These are phyloP conservation scores for Epichloe aotearoae DNA, from an alignment of 2,329 filamentous ascomycete genomes.

Conservation along the genomic window DNA sequence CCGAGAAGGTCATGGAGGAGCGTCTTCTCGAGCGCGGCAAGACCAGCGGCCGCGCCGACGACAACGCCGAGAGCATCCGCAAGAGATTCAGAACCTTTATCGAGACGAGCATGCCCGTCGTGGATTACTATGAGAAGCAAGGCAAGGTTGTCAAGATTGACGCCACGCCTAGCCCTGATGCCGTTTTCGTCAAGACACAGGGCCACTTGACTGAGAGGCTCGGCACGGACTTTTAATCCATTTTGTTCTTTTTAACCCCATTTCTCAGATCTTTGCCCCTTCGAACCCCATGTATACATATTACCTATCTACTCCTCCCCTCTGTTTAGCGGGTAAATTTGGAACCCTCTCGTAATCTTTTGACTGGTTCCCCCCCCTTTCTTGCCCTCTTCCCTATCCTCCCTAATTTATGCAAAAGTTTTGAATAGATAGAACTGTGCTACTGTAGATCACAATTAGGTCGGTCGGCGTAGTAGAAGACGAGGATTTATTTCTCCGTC, in stretches of 20 bases:
- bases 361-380: not conserved
- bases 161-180: constrained; percentile 54
- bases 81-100: constrained; percentile 93
- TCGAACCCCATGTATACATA: not conserved
- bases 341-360: too few species aligned
- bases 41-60: constrained; percentile 82
- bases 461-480: too few species aligned
- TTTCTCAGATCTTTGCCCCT: not conserved
- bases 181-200: constrained; percentile 41
- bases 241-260: not conserved
- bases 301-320: not conserved
- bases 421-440: too few species aligned
- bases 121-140: constrained; percentile 67
- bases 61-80: constrained; percentile 89
- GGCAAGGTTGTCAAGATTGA: constrained; percentile 69
- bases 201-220: constrained; percentile 35
- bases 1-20: constrained; percentile 76
- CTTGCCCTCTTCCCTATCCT: too few species aligned
- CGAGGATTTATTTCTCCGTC: too few species aligned
- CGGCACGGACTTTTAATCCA: constrained; percentile 21
- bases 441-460: too few species aligned
- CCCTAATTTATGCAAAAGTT: too few species aligned
- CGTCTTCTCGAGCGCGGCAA: constrained; percentile 79
- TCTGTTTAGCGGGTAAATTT: too few species aligned
- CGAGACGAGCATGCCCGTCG: constrained; percentile 95